phyloP scores from a whole-genome alignment of 192 early-diverging fungal genomes.

The Rhizoclosmatium globosum region DNA sequence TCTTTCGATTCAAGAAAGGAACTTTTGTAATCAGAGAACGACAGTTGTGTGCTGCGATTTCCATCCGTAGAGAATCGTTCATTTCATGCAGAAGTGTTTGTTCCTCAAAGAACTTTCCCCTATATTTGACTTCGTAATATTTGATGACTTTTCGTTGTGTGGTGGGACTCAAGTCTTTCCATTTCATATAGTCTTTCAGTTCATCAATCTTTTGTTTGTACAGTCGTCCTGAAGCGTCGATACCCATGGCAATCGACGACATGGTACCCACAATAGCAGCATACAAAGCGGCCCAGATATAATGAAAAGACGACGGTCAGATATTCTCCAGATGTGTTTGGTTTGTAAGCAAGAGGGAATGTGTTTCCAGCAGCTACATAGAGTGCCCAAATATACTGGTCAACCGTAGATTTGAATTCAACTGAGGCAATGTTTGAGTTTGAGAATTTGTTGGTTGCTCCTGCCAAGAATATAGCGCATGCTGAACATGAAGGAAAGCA shows the following conservation, averaged over 20 bases:
- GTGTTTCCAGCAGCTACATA: constrained; percentile 12
- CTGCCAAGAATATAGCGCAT: constrained; percentile 1
- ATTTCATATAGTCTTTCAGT: not conserved
- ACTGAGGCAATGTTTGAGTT: not conserved
- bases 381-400: not conserved
- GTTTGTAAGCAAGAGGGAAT: not conserved
- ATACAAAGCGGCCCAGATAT: constrained; percentile 12
- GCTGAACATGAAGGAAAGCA: constrained; percentile 9
- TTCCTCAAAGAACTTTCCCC: constrained; percentile 21
- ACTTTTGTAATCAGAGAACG: constrained; percentile 40
- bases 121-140: constrained; percentile 16
- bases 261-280: constrained; percentile 5
- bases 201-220: not conserved
- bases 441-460: not conserved
- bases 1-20: constrained; percentile 31
- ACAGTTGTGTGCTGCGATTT: constrained; percentile 59
- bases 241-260: constrained; percentile 7
- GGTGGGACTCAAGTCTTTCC: constrained; percentile 14
- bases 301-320: not conserved
- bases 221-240: constrained; percentile 12
- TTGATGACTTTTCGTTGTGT: constrained; percentile 16
- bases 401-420: not conserved
- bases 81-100: constrained; percentile 46
- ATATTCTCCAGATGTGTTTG: not conserved
- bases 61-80: constrained; percentile 33